A percentile compares a stretch with the other conserved stretches of the same genome.
Evolutionary conservation across 305 asterid species (phyloP).

Genomic region (Fraxinus nigra): DNA sequence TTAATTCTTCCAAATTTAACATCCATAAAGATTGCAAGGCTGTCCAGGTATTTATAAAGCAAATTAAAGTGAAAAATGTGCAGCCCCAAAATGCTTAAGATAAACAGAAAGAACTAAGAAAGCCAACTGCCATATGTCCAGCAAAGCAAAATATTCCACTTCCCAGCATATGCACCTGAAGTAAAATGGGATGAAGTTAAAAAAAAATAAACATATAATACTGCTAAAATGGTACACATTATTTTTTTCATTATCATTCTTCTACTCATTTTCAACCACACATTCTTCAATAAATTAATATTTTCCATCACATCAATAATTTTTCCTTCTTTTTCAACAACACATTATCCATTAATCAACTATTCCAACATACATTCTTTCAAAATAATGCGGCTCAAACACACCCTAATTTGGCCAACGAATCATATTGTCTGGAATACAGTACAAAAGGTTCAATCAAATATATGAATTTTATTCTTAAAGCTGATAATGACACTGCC

Average conservation of each 20-base stretch:
- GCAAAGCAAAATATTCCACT: background rate
- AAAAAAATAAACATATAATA: background rate
- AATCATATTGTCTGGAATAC: background rate
- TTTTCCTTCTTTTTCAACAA: too few species aligned
- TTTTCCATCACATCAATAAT: too few species aligned
- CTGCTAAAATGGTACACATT: background rate
- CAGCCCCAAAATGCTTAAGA: background rate
- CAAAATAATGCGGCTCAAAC: too few species aligned
- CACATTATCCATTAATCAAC: too few species aligned
- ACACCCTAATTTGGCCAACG: background rate
- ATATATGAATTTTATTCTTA: background rate
- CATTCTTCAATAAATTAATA: too few species aligned
- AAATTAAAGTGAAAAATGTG: background rate
- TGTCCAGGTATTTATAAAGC: background rate
- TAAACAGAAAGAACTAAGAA: background rate
- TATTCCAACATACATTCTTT: too few species aligned
- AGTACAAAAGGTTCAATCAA: background rate
- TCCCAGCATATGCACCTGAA: slow-evolving; percentile 28
- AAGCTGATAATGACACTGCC: background rate
- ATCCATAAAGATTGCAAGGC: background rate
- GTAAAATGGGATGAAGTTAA: background rate
- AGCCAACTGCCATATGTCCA: background rate
- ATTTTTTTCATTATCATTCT: too few species aligned
- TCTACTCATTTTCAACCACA: too few species aligned
- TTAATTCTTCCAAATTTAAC: background rate